Base-by-base conservation (phyloP, 441 rosid species). In the Eutrema salsugineum region DNA sequence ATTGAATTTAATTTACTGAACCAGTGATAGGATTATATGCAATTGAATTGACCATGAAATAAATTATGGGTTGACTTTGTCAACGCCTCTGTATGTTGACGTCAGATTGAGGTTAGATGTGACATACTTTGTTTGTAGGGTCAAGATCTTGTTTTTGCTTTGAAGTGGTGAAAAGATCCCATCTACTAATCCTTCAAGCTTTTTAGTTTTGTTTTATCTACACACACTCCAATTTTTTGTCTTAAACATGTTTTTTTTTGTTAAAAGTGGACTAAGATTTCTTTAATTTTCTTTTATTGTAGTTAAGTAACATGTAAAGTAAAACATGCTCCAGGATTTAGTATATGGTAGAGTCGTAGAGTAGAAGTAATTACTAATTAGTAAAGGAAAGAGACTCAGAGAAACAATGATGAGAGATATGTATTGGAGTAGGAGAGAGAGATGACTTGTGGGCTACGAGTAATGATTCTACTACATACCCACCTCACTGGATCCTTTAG, bases 71-170 rank as follows among this genome's bases (percentile, higher is more conserved):
- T 71, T 71, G 76, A 71, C 76, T 71, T 71, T 63, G 76, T 68
- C 72, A 71, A 42, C 55, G 63, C 20, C 35, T 43, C 27, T 30
- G n/a, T 51, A 62, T 62, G 55, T 44, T 30, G 67, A 63, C 54
- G 68, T 63, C 56, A 71, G 53, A 17, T 62, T 56, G 36, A 61
- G 75, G 50, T 53, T 62, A 55, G 64, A 72, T 53, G 57, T 72
- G 64, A 72, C 39, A 63, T 54, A 42, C 17, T 39, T 40, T 43
- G 70, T 54, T 51, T 39, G 76, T 54, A 24, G 76, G 76, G 76
- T 63, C 77, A 5, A 44, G 16, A n/a, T 50, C 46, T 62, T 56
- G 11, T 10, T 35, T 35, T 58, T 24, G 17, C 14, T 47, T 54
- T 35, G 20, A 35, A 35, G 49, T 72, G 70, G 64, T 3, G 15